phyloP scores from a whole-genome alignment of 2,329 filamentous ascomycete genomes.

The Trichophyton schoenleinii region DNA sequence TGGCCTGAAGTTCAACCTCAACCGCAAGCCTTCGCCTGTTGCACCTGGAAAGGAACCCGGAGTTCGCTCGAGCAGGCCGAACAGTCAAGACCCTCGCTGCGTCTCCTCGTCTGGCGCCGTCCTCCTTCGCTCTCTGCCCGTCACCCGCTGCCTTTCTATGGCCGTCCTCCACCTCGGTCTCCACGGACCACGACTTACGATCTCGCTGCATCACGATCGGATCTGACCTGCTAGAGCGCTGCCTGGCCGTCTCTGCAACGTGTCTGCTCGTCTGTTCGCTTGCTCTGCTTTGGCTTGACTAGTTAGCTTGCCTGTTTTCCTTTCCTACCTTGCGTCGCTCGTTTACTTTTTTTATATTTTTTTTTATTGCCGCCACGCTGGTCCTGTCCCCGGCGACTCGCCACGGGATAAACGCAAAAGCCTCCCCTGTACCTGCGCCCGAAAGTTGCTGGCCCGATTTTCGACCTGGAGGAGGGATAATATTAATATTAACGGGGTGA shows the following conservation, averaged over 20 bases:
- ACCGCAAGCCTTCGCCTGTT: neutral
- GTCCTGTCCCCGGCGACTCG: neutral
- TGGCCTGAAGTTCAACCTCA: slow-evolving; percentile 3
- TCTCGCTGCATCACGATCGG: neutral
- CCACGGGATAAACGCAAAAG: neutral
- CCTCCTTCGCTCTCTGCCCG: neutral
- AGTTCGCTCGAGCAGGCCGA: neutral
- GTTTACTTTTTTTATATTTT: neutral
- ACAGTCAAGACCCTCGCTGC: neutral
- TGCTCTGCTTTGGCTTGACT: neutral
- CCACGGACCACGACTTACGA: neutral
- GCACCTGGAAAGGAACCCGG: neutral
- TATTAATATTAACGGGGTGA: neutral
- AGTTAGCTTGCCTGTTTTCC: neutral
- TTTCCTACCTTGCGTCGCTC: neutral
- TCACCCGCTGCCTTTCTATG: neutral
- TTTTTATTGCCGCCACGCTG: neutral
- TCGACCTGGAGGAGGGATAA: neutral
- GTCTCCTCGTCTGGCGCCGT: neutral
- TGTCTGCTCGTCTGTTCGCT: neutral
- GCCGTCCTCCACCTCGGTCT: slow-evolving; percentile 4
- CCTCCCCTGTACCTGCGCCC: neutral
- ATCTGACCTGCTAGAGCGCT: neutral
- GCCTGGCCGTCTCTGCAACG: neutral
- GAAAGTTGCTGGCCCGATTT: slow-evolving; percentile 6